Percentiles rank a stretch among this genome's conserved stretches.
Evolutionary conservation across 176 grass and related monocot species (phyloP).

Genomic region (Thinopyrum elongatum): DNA sequence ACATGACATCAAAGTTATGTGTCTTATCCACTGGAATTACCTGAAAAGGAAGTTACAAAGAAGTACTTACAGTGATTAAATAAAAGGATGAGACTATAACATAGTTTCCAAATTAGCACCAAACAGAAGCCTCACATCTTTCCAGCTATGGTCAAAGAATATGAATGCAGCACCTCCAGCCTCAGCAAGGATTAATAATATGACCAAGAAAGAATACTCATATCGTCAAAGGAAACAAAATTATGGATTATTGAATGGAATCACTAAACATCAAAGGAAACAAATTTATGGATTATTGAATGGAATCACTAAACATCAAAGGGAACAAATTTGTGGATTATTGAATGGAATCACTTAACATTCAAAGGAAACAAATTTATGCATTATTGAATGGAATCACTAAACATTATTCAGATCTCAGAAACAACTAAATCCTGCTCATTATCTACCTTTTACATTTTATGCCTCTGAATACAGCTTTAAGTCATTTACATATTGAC

Average conservation of each 20-base stretch:
- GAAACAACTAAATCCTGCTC: not conserved
- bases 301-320: conserved; percentile 40
- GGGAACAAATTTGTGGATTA: conserved; percentile 38
- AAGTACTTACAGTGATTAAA: not conserved
- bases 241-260: not conserved
- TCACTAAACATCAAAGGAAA: conserved; percentile 60
- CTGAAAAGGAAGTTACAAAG: conserved; percentile 39
- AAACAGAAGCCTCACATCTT: conserved; percentile 73
- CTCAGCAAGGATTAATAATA: conserved; percentile 78
- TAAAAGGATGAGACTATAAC: conserved; percentile 14
- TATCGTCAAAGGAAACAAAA: conserved; percentile 65
- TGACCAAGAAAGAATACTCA: conserved; percentile 81
- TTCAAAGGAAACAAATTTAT: conserved; percentile 59
- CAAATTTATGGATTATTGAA: conserved; percentile 1
- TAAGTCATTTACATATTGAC: not conserved
- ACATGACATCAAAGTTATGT: conserved; percentile 75
- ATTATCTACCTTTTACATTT: not conserved
- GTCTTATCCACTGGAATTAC: conserved; percentile 90
- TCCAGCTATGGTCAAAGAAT: conserved; percentile 97
- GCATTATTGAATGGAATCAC: not conserved
- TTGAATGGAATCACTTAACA: not conserved
- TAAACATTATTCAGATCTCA: not conserved
- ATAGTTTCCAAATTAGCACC: conserved; percentile 11
- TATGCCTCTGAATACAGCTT: not conserved
- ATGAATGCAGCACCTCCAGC: conserved; percentile 91